These are phyloP conservation scores for Saccharomyces hybrid DNA, from an alignment of 1,139 yeast species.

Conservation along the genomic window DNA sequence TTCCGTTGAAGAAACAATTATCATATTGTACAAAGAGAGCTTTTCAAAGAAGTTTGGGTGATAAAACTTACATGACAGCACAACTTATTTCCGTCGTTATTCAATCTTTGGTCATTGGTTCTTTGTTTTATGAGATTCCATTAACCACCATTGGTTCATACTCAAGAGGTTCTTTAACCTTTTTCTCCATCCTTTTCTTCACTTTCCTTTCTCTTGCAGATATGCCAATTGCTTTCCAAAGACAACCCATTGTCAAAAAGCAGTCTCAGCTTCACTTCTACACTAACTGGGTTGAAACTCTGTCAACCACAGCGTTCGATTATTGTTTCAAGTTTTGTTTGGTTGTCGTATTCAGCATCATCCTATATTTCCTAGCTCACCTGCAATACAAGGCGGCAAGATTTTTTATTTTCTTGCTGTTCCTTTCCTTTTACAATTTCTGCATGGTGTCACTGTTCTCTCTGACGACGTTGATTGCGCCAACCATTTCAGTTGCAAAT, in stretches of 20 bases:
- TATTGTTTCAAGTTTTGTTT: slow-evolving; percentile 38
- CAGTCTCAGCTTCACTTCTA: slow-evolving; percentile 44
- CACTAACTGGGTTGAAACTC: slow-evolving; percentile 45
- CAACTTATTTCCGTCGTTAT: slow-evolving; percentile 39
- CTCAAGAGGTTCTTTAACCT: slow-evolving; percentile 46
- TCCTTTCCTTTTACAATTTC: slow-evolving; percentile 34
- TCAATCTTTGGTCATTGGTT: slow-evolving; percentile 45
- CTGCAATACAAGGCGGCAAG: slow-evolving; percentile 43
- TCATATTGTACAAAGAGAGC: slow-evolving; percentile 38
- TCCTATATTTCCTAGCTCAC: slow-evolving; percentile 43
- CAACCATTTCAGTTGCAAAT: slow-evolving; percentile 42
- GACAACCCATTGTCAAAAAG: slow-evolving; percentile 42
- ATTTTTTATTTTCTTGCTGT: slow-evolving; percentile 41
- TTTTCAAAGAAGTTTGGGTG: slow-evolving; percentile 40
- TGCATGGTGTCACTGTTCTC: slow-evolving; percentile 39
- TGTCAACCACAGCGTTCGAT: slow-evolving; percentile 38
- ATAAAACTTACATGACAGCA: slow-evolving; percentile 39
- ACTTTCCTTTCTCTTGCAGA: slow-evolving; percentile 45
- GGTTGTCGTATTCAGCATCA: slow-evolving; percentile 36
- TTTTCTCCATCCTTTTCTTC: slow-evolving; percentile 44
- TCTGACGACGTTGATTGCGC: slow-evolving; percentile 39
- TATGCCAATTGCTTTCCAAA: slow-evolving; percentile 39
- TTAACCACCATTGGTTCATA: slow-evolving; percentile 39
- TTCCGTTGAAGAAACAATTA: slow-evolving; percentile 37
- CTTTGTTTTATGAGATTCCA: slow-evolving; percentile 43